A percentile compares a stretch with the other conserved stretches of the same genome.
Conservation (phyloP, 345 rosid genomes). For the Bruguiera gymnorhiza region DNA sequence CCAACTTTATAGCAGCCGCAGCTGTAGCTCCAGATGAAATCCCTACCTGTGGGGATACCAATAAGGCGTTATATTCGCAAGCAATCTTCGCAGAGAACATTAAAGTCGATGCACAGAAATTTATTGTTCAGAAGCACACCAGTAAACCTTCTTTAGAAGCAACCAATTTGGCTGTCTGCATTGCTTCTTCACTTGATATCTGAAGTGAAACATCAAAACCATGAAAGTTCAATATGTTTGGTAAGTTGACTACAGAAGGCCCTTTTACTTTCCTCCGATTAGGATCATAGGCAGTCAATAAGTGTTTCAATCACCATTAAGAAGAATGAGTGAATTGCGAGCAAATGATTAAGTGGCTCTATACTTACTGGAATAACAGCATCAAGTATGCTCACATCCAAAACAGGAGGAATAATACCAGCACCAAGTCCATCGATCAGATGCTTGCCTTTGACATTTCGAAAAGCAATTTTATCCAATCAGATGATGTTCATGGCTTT, state of each 20-base stretch:
- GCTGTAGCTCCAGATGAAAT: constrained; percentile 98
- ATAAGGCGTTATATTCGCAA: too few species aligned
- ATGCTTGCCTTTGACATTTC: constrained; percentile 39
- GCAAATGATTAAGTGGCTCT: neutral
- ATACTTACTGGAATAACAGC: constrained; percentile 47
- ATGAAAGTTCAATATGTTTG: neutral
- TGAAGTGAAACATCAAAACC: neutral
- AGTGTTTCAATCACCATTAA: neutral
- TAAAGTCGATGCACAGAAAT: neutral
- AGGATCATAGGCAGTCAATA: neutral
- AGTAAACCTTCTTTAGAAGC: constrained; percentile 27
- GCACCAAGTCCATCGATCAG: constrained; percentile 59
- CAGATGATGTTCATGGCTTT: neutral
- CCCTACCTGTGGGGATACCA: constrained; percentile 57
- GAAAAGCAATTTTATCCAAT: neutral
- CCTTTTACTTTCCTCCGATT: neutral
- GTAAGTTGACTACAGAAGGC: neutral
- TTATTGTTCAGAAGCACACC: neutral
- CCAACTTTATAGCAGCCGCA: constrained; percentile 79
- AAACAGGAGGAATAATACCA: constrained; percentile 40
- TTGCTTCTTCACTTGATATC: constrained; percentile 25
- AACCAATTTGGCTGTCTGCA: constrained; percentile 17
- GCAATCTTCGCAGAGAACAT: too few species aligned
- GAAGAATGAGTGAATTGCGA: neutral
- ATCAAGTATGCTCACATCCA: constrained; percentile 47